These are phyloP conservation scores for Lachnellula occidentalis DNA, from an alignment of 2,329 filamentous ascomycete species.

Conservation along the genomic window DNA sequence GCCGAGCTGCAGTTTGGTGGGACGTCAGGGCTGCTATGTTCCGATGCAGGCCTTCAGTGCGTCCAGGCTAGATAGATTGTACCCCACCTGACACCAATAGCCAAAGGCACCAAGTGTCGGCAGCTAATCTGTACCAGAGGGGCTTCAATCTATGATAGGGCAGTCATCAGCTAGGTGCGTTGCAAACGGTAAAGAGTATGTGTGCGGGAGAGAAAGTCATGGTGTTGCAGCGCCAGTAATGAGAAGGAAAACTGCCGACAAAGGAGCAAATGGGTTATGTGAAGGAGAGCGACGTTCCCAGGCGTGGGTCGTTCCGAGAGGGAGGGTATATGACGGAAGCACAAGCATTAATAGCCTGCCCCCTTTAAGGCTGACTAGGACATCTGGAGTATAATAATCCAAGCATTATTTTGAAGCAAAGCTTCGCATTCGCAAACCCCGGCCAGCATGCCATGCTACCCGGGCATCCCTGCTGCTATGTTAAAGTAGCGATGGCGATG, in stretches of 20 bases:
- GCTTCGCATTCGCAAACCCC: slow-evolving; percentile 21
- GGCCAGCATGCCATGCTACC: slow-evolving; percentile 22
- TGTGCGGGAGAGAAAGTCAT: slow-evolving; percentile 13
- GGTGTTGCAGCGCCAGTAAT: slow-evolving; percentile 24
- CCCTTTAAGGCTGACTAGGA: slow-evolving; percentile 33
- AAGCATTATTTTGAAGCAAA: slow-evolving; percentile 21
- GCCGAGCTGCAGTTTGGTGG: slow-evolving; percentile 21
- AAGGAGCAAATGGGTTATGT: slow-evolving; percentile 17
- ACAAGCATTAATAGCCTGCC: slow-evolving; percentile 27
- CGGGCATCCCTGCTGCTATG: slow-evolving; percentile 20
- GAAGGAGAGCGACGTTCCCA: slow-evolving; percentile 14
- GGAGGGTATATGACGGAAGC: slow-evolving; percentile 26
- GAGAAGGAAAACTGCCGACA: slow-evolving; percentile 22
- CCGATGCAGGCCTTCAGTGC: slow-evolving; percentile 26
- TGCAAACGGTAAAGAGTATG: slow-evolving; percentile 14
- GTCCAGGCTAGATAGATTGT: slow-evolving; percentile 16
- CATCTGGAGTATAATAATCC: slow-evolving; percentile 30
- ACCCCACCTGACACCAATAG: slow-evolving; percentile 20
- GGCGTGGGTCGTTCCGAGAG: slow-evolving; percentile 20
- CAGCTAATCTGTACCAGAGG: slow-evolving; percentile 28
- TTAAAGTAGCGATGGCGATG: slow-evolving; percentile 19
- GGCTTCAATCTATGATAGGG: slow-evolving; percentile 24
- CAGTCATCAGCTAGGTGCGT: slow-evolving; percentile 25
- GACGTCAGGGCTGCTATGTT: slow-evolving; percentile 27
- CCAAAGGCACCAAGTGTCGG: slow-evolving; percentile 25